Evolutionary conservation across 352 stramenopile genomes (phyloP).

Genomic region (Pythium monospermum): DNA sequence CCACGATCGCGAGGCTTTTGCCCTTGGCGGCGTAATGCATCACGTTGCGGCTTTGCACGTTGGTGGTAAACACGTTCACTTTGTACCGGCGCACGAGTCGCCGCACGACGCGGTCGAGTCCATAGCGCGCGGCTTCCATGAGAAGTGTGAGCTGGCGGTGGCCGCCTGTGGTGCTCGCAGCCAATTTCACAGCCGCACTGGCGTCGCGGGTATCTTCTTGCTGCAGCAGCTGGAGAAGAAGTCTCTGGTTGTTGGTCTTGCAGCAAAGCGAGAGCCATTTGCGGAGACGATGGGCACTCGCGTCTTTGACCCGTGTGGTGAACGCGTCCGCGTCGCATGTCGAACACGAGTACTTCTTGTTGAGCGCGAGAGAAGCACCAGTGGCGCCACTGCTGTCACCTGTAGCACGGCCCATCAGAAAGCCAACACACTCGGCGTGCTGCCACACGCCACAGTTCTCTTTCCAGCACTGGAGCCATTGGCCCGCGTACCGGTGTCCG

Average conservation of each 20-base stretch:
- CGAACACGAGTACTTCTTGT: conserved; percentile 36
- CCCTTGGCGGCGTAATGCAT: conserved; percentile 51
- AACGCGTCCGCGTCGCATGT: conserved; percentile 41
- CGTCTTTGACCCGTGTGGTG: conserved; percentile 20
- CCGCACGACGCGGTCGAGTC: conserved; percentile 31
- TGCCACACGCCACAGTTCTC: conserved; percentile 61
- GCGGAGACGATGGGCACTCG: conserved; percentile 24
- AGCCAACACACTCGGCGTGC: conserved; percentile 66
- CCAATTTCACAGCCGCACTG: neutral
- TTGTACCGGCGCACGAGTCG: conserved; percentile 40
- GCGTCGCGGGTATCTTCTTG: conserved; percentile 10
- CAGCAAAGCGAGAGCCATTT: conserved; percentile 72
- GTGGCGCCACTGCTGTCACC: neutral
- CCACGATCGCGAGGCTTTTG: conserved; percentile 28
- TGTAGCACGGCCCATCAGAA: conserved; percentile 20
- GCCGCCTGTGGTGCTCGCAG: neutral
- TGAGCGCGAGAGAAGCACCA: neutral
- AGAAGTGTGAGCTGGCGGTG: conserved; percentile 28
- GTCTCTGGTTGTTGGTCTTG: conserved; percentile 43
- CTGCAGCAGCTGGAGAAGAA: conserved; percentile 44
- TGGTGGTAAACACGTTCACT: conserved; percentile 43
- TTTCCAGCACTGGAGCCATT: conserved; percentile 67
- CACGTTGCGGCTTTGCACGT: conserved; percentile 40
- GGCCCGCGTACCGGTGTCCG: conserved; percentile 44
- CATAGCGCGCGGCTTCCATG: conserved; percentile 46